Percentiles rank a stretch among this genome's conserved stretches.
These are phyloP conservation scores for Malassezia psittaci DNA, from an alignment of 1,284 basidiomycete species.

Conservation along the genomic window DNA sequence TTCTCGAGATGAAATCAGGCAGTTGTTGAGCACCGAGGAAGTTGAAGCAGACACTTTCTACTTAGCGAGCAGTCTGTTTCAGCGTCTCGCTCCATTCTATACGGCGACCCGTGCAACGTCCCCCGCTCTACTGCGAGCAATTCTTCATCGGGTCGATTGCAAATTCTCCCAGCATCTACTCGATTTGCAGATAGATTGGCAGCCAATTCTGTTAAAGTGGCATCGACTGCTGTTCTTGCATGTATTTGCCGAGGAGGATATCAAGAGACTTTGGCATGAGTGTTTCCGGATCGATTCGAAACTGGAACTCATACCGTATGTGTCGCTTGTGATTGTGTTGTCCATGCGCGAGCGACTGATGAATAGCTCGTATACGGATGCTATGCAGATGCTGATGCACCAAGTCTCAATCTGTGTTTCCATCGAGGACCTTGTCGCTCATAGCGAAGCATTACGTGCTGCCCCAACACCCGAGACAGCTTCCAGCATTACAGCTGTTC, in stretches of 20 bases:
- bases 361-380: conserved; percentile 25
- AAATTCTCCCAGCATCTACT: conserved; percentile 3
- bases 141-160: conserved; percentile 10
- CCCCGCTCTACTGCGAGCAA: conserved; percentile 10
- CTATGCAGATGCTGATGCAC: conserved; percentile 30
- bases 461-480: background rate
- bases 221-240: conserved; percentile 15
- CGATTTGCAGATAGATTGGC: conserved; percentile 7
- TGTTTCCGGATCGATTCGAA: conserved; percentile 26
- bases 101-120: conserved; percentile 1
- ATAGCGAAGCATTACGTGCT: background rate
- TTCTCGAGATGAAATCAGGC: background rate
- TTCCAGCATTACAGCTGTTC: background rate
- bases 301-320: conserved; percentile 30
- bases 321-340: conserved; percentile 42
- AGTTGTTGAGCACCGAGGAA: background rate
- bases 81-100: conserved; percentile 1
- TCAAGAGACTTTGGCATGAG: conserved; percentile 39
- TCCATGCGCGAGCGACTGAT: conserved; percentile 36
- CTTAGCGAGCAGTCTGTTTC: conserved; percentile 3
- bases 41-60: conserved; percentile 14
- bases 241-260: conserved; percentile 25
- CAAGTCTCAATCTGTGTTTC: conserved; percentile 2
- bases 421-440: background rate
- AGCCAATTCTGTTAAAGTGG: conserved; percentile 14